Base-by-base conservation (phyloP, 768 basidiomycete species). In the Rhizopogon vesiculosus region DNA sequence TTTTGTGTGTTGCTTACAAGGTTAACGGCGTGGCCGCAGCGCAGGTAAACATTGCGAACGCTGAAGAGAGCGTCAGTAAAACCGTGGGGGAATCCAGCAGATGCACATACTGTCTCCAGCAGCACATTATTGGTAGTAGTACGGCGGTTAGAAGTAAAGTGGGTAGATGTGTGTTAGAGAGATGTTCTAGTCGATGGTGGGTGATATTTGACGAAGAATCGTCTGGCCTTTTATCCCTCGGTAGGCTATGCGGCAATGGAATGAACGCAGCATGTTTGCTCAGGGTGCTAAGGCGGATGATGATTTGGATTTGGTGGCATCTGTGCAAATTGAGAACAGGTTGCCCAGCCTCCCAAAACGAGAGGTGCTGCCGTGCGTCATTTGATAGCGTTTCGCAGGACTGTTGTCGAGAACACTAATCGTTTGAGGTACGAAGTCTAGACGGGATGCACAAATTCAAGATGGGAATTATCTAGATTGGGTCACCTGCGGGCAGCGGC, bases 71-170 rank as follows among this genome's bases (percentile, higher is more conserved):
- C 41, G 50, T 38, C 45, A 49, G 35, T 28, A 25, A 12, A 5
- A 12, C 15, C 10, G n/a, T 19, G 12, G 7, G 9, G 39, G 33
- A 29, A 28, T n/a, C 18, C 25, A 5, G 8, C 7, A 15, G 16
- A 7, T 54, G 19, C 4, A 75, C 79, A 68, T 62, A 84, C 82
- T 76, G 80, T 71, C 82, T 79, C 64, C 70, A 75, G 62, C 72
- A 73, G 68, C 82, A 84, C 82, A 84, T 83, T 15, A 35, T 68
- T 45, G 40, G 39, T 10, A 56, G 33, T 12, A 12, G 44, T 28
- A 55, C 44, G 38, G 35, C 29, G 53, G 55, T 40, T 53, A 57
- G 53, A 43, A 53, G 46, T 58, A 22, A 50, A 44, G n/a, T 38
- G 56, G 28, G 56, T 49, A n/a, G 54, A 46, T 54, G 53, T 53